Evolutionary conservation across 1,139 yeast genomes (phyloP).

Genomic region (Scheffersomyces titani): DNA sequence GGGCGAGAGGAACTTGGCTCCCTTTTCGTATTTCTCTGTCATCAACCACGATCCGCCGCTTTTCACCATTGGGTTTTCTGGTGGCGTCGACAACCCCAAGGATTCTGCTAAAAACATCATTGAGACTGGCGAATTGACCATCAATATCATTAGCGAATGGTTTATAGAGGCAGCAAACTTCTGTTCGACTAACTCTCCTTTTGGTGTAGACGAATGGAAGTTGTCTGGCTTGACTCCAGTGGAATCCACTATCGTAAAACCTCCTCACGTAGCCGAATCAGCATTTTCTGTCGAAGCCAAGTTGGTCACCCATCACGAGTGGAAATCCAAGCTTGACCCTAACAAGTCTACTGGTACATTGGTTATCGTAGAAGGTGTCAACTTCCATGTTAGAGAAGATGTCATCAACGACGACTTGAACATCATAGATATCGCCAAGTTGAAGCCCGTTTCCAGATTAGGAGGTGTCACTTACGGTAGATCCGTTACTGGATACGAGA

Average conservation of each 20-base stretch:
- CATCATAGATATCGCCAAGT: slow-evolving; percentile 45
- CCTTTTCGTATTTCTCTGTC: slow-evolving; percentile 56
- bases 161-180: slow-evolving; percentile 63
- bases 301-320: slow-evolving; percentile 44
- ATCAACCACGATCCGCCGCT: slow-evolving; percentile 60
- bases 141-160: slow-evolving; percentile 65
- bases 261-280: slow-evolving; percentile 61
- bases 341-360: slow-evolving; percentile 40
- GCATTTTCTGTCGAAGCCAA: slow-evolving; percentile 63
- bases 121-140: slow-evolving; percentile 56
- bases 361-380: slow-evolving; percentile 54
- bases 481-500: slow-evolving; percentile 42
- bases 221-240: slow-evolving; percentile 55
- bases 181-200: slow-evolving; percentile 50
- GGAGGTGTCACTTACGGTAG: slow-evolving; percentile 58
- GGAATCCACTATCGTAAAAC: slow-evolving; percentile 45
- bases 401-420: slow-evolving; percentile 42
- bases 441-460: slow-evolving; percentile 55
- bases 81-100: slow-evolving; percentile 39
- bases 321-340: slow-evolving; percentile 43
- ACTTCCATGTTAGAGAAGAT: slow-evolving; percentile 60
- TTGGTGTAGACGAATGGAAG: slow-evolving; percentile 55
- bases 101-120: slow-evolving; percentile 52
- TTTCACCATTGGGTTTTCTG: slow-evolving; percentile 51
- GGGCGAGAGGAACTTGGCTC: slow-evolving; percentile 55